Base-by-base conservation (phyloP, 2,329 filamentous ascomycete genomes). In the Oidium heveae region DNA sequence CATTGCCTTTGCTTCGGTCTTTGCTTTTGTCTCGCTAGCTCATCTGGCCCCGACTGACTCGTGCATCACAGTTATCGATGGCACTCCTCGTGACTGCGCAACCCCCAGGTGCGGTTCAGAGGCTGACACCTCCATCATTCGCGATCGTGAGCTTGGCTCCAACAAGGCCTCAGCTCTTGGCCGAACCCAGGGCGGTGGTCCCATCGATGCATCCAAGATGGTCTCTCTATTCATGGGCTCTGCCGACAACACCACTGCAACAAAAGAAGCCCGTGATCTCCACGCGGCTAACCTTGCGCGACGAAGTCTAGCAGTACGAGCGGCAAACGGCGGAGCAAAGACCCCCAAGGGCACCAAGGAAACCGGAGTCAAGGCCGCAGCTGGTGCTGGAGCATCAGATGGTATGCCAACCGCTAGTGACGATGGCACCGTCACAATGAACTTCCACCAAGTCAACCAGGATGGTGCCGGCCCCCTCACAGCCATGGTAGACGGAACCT, bases 261-360 rank as follows among this genome's bases (percentile, higher is more conserved):
- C 71, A 18, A 64, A 68, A n/a, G 70, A 71, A 34, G 80, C 86
- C n/a, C 76, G 89, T 33, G 72, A 81, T 54, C 78, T 95, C 12
- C 81, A 91, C 63, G 74, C 86, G 62, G 74, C 73, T 60, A 80
- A 88, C 58, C 71, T 64, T 77, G 82, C 68, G 67, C 68, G 5
- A 72, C 22, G 22, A 24, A 24, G 22, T 24, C 22, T 24, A 2
- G 22, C 22, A 24, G 22, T 24, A 24, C 22, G 22, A 24, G 22
- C 22, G 22, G 22, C 22, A 24, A 24, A 24, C 22, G 22, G 22
- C 4, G 22, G 22, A 24, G 22, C 22, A 24, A 24, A 24, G 22
- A 24, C 22, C 22, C 22, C 22, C 22, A 24, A 24, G 22, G 22
- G 22, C 2, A 24, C 22, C 2, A 24, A 2, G 22, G 22, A 24